Evolutionary conservation across 2,329 filamentous ascomycete species (phyloP).

Genomic region (Emmonsiellopsis sp.): DNA sequence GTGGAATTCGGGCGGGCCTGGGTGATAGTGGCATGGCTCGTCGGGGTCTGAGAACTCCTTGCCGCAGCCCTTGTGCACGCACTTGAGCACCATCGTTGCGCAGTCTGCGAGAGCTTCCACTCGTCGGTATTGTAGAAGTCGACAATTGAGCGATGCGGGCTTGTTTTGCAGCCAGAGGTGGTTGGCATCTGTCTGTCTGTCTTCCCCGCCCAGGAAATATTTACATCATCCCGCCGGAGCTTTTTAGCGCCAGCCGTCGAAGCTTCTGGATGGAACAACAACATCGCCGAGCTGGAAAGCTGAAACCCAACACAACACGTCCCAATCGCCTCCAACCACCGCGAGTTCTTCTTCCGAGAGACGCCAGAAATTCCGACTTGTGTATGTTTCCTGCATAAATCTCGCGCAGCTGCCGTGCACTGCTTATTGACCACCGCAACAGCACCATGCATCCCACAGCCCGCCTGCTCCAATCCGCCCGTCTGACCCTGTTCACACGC

Average conservation of each 20-base stretch:
- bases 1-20: constrained; percentile 88
- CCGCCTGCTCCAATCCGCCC: constrained; percentile 24
- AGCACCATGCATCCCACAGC: constrained; percentile 8
- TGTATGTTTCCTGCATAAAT: not conserved
- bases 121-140: not conserved
- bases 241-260: constrained; percentile 6
- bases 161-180: not conserved
- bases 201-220: not conserved
- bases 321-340: not conserved
- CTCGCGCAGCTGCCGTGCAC: not conserved
- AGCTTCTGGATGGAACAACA: constrained; percentile 10
- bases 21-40: constrained; percentile 84
- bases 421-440: not conserved
- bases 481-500: constrained; percentile 53
- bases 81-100: constrained; percentile 50
- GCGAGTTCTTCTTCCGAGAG: too few species aligned
- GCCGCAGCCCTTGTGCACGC: constrained; percentile 91
- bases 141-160: not conserved
- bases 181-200: not conserved
- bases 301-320: not conserved
- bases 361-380: not conserved
- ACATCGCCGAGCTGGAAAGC: not conserved
- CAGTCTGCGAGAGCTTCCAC: not conserved
- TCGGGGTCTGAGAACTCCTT: constrained; percentile 75
- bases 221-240: not conserved